These are phyloP conservation scores for Trifolium dubium DNA, from an alignment of 306 rosid species.

Conservation along the genomic window DNA sequence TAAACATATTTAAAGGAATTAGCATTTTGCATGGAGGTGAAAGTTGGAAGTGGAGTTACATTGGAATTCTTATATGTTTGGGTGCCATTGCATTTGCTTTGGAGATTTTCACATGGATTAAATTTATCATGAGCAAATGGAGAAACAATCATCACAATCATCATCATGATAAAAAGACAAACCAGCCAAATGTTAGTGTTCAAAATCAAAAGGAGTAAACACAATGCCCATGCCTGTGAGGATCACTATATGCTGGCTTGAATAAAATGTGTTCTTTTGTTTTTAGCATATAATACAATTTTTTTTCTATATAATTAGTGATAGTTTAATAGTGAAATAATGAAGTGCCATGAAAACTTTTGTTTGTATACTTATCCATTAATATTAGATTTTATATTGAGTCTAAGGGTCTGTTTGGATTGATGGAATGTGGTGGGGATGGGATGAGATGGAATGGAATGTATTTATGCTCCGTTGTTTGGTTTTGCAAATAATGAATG, in stretches of 20 bases:
- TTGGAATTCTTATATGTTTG: slow-evolving; percentile 56
- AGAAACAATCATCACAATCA: not conserved
- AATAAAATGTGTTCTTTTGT: not conserved
- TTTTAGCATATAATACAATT: not conserved
- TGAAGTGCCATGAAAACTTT: too few species aligned
- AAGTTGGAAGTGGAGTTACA: slow-evolving; percentile 59
- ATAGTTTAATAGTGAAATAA: not conserved
- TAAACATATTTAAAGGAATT: slow-evolving; percentile 80
- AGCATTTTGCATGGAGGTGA: slow-evolving; percentile 55
- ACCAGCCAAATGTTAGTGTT: not conserved
- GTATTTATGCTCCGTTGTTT: too few species aligned
- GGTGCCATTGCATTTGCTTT: slow-evolving; percentile 44
- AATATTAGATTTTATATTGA: too few species aligned
- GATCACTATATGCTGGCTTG: not conserved
- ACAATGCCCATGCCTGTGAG: not conserved
- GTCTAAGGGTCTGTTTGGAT: too few species aligned
- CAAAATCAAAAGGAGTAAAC: not conserved
- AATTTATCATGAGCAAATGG: not conserved
- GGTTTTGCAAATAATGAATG: too few species aligned
- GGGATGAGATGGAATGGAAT: too few species aligned
- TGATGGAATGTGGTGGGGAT: too few species aligned
- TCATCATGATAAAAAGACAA: not conserved
- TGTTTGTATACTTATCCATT: too few species aligned
- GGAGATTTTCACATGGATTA: slow-evolving; percentile 65
- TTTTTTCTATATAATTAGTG: not conserved